phyloP scores from a whole-genome alignment of 129 eudicot species.

The sunflower (Helianthus annuus) region HanXRQr2.0-SUNRISE NC_035434.2:141258829-141259328 shows the following conservation, averaged over 20 bases:
- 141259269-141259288: neutral
- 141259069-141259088: neutral
- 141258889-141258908: constrained; percentile 54
- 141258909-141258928: constrained; percentile 48
- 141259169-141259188: neutral
- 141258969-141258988: constrained; percentile 88
- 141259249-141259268: neutral
- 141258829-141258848: constrained; percentile 48
- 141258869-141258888: constrained; percentile 73
- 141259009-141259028: constrained; percentile 79
- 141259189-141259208: neutral
- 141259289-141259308: neutral
- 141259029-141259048: constrained; percentile 44
- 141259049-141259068: constrained; percentile 1
- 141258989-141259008: constrained; percentile 61
- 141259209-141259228: neutral
- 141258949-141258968: constrained; percentile 86
- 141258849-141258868: constrained; percentile 55
- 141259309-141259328: neutral
- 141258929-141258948: constrained; percentile 63
- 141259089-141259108: neutral
- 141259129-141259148: no score
- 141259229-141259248: neutral
- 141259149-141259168: neutral
- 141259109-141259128: neutral